These are phyloP conservation scores for Leishmania lainsoni DNA, from an alignment of 208 protist genomes.

Conservation along the genomic window DNA sequence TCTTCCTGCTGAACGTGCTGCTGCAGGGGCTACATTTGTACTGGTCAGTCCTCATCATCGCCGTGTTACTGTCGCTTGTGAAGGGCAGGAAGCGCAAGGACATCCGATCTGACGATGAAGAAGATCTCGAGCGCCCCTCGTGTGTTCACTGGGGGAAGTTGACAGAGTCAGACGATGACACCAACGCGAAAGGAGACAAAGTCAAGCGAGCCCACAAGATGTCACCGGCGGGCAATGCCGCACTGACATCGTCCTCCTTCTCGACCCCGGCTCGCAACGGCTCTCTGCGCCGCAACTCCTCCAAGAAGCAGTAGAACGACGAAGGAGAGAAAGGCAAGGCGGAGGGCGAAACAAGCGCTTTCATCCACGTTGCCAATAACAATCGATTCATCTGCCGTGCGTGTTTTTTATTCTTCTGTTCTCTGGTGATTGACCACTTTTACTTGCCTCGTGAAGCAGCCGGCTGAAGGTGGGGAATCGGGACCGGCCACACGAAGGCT, in stretches of 20 bases:
- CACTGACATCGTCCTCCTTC: not conserved
- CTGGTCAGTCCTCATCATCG: constrained; percentile 61
- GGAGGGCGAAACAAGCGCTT: not conserved
- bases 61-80: constrained; percentile 34
- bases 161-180: constrained; percentile 15
- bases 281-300: constrained; percentile 3
- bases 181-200: not conserved
- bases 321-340: not conserved
- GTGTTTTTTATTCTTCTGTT: not conserved
- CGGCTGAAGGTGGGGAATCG: not conserved
- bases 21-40: constrained; percentile 78
- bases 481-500: not conserved
- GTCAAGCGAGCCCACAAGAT: not conserved
- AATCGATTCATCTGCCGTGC: not conserved
- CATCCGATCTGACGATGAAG: constrained; percentile 62
- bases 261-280: not conserved
- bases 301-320: constrained; percentile 7
- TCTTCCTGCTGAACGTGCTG: constrained; percentile 51
- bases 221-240: not conserved
- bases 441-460: not conserved
- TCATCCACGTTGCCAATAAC: not conserved
- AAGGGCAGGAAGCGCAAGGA: constrained; percentile 48
- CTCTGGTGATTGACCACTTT: not conserved
- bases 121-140: constrained; percentile 27
- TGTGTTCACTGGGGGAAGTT: constrained; percentile 18